Percentiles rank a stretch among this genome's conserved stretches.
Conservation (phyloP, 2,329 filamentous ascomycete species). For the Penicillium hesseltinei region DNA sequence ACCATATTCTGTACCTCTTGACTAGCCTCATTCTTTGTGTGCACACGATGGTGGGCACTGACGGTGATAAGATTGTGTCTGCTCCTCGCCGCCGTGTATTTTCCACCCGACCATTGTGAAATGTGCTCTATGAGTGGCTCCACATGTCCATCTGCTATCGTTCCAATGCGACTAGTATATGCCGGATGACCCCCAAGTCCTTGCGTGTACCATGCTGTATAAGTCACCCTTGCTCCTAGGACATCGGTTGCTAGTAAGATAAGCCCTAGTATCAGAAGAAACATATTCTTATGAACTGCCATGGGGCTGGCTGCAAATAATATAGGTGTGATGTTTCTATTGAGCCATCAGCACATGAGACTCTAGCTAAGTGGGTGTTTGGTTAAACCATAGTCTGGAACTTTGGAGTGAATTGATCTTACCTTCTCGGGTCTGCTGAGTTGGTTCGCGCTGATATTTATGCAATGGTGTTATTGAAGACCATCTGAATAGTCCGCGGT, state of each 20-base stretch:
- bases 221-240: neutral
- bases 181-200: neutral
- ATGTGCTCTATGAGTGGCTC: neutral
- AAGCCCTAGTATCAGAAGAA: neutral
- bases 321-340: neutral
- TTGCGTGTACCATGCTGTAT: neutral
- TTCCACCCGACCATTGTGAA: neutral
- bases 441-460: neutral
- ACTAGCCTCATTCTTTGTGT: neutral
- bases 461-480: neutral
- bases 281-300: neutral
- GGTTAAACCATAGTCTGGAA: neutral
- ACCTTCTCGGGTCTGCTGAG: neutral
- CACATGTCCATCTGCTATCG: neutral
- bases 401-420: neutral
- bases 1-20: neutral
- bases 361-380: neutral
- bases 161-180: neutral
- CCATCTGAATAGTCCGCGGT: fast-evolving
- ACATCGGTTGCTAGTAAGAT: neutral
- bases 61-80: neutral
- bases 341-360: neutral
- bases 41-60: neutral
- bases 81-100: neutral
- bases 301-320: neutral